Conservation (phyloP, 2,329 filamentous ascomycete species). For the Aspergillus sp. region DNA sequence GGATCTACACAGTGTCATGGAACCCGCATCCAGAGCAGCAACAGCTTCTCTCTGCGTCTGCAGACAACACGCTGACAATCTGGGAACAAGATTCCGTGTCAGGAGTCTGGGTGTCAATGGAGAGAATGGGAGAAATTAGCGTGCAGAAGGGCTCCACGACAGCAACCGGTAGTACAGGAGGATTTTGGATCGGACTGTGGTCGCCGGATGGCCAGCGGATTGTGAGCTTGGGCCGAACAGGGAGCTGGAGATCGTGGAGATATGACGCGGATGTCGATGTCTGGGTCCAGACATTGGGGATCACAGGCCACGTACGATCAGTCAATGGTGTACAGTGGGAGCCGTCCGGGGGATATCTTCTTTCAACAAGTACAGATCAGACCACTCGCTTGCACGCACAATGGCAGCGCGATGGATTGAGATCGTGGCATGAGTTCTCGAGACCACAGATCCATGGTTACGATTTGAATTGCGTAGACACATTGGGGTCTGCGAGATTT, state of each 20-base stretch:
- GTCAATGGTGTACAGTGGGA: slow-evolving; percentile 82
- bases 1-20: slow-evolving; percentile 90
- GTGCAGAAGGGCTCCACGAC: slow-evolving; percentile 92
- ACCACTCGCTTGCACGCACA: slow-evolving; percentile 79
- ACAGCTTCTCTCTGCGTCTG: slow-evolving; percentile 79
- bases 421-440: slow-evolving; percentile 90
- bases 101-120: slow-evolving; percentile 82
- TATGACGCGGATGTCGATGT: slow-evolving; percentile 52
- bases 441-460: slow-evolving; percentile 97
- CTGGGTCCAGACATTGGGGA: slow-evolving; percentile 69
- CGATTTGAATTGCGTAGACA: slow-evolving; percentile 88
- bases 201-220: slow-evolving; percentile 66
- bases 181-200: slow-evolving; percentile 96
- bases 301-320: slow-evolving; percentile 75
- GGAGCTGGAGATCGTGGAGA: slow-evolving; percentile 85
- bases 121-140: slow-evolving; percentile 85
- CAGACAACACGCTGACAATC: slow-evolving; percentile 87
- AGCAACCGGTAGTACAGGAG: slow-evolving; percentile 88
- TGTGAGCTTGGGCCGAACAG: slow-evolving; percentile 77
- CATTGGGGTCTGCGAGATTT: slow-evolving; percentile 65
- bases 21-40: slow-evolving; percentile 48
- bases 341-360: slow-evolving; percentile 67
- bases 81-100: slow-evolving; percentile 81
- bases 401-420: slow-evolving; percentile 52
- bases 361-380: slow-evolving; percentile 86